Conservation (phyloP, 495 filamentous ascomycete species). For the Xanthoparmelia taractica region DNA sequence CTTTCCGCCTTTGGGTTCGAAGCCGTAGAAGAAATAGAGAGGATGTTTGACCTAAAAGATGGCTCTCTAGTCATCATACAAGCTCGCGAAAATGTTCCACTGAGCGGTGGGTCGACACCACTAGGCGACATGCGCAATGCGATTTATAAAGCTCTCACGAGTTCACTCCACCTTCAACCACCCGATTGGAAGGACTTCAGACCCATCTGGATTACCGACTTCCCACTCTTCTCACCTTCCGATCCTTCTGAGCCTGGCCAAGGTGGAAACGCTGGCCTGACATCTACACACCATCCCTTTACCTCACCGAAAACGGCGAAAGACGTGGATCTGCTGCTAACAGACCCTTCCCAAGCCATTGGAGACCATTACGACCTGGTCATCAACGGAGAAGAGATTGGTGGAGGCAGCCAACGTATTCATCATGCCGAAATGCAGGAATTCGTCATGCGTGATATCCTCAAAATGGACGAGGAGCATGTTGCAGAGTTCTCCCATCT, state of each 20-base stretch:
- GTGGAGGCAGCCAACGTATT: slow-evolving; percentile 87
- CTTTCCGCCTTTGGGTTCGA: slow-evolving; percentile 70
- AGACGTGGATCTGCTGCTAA: slow-evolving; percentile 68
- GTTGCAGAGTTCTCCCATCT: slow-evolving; percentile 76
- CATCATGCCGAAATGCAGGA: slow-evolving; percentile 80
- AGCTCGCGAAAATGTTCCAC: slow-evolving; percentile 57
- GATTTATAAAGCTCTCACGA: slow-evolving; percentile 58
- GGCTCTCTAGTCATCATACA: slow-evolving; percentile 76
- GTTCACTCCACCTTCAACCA: slow-evolving; percentile 46
- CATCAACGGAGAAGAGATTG: slow-evolving; percentile 89
- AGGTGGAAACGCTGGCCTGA: slow-evolving; percentile 68
- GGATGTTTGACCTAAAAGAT: slow-evolving; percentile 47
- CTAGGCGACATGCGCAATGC: slow-evolving; percentile 68
- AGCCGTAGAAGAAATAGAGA: slow-evolving; percentile 51
- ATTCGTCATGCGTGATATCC: slow-evolving; percentile 74
- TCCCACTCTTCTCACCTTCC: slow-evolving; percentile 79
- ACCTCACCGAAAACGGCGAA: slow-evolving; percentile 68
- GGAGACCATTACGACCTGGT: slow-evolving; percentile 93
- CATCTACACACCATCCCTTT: slow-evolving; percentile 92
- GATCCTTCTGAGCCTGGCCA: slow-evolving; percentile 64
- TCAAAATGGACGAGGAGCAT: slow-evolving; percentile 55
- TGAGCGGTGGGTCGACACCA: slow-evolving; percentile 65
- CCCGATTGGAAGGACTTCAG: slow-evolving; percentile 44
- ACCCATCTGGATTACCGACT: slow-evolving; percentile 79
- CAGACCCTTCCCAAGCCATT: slow-evolving; percentile 59